Evolutionary conservation across 2,329 filamentous ascomycete species (phyloP).

Genomic region (Fusarium sp.): DNA sequence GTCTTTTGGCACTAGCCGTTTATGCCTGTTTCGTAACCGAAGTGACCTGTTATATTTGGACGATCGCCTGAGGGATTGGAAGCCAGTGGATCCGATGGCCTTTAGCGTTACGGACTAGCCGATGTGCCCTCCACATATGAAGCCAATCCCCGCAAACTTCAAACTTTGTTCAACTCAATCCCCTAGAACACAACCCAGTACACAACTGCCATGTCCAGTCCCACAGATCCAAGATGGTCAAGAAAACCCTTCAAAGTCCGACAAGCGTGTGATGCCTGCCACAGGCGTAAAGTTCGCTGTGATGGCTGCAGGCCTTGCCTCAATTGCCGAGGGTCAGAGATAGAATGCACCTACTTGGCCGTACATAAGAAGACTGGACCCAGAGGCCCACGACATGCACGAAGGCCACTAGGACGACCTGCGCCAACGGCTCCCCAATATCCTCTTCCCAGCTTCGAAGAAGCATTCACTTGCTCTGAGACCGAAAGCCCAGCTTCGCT

Average conservation of each 20-base stretch:
- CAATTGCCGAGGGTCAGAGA: conserved; percentile 42
- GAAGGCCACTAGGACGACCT: neutral
- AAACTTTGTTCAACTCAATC: conserved; percentile 2
- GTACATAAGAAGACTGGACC: conserved; percentile 53
- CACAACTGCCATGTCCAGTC: neutral
- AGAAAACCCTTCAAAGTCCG: conserved; percentile 6
- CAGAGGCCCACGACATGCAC: conserved; percentile 22
- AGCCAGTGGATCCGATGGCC: conserved; percentile 1
- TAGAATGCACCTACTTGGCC: conserved; percentile 50
- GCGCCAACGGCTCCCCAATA: neutral
- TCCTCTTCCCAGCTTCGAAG: neutral
- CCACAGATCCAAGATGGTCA: neutral
- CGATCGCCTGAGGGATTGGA: neutral
- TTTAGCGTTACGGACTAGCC: neutral
- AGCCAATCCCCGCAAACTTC: conserved; percentile 19
- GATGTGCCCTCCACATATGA: conserved; percentile 18
- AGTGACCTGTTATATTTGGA: no score
- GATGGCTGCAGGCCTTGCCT: conserved; percentile 48
- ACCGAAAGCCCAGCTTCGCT: rapidly evolving
- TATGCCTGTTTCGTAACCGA: no score
- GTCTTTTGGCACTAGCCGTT: no score
- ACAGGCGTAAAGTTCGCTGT: conserved; percentile 51
- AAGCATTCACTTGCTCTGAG: neutral
- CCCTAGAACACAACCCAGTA: no score
- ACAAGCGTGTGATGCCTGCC: conserved; percentile 54